Evolutionary conservation across 1,284 basidiomycete genomes (phyloP), one percentile per base, ranked within the genome.

Genomic region (Anthracocystis panici-leucophaei): DNA sequence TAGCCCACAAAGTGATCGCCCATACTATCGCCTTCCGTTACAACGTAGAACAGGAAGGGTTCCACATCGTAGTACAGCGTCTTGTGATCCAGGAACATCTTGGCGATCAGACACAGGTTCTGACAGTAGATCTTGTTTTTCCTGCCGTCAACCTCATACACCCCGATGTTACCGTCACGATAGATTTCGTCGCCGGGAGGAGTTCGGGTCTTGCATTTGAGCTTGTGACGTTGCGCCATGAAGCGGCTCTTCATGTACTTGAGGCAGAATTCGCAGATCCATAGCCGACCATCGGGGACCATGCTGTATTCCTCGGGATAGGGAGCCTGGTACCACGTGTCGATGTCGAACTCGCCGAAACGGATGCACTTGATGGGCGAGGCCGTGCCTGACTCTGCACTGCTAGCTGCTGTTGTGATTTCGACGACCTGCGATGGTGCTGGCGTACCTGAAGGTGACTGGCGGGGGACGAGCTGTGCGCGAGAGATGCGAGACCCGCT

Each of bases 101-200:
- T 99, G 63, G 96, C 96, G 31, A 99, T 89, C 60, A 99, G 88
- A 86, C 97, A 99, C n/a, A 99, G 89, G 84, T 99, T 98, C 86
- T 99, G 97, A 85, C 97, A 99, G 86, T 98, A 99, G 81, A 98
- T 98, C 65, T 98, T 99, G 88, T 97, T 97, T 88, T 95, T 95
- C 76, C 96, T 89, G 48, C 97, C 97, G 85, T 99, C 97, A 27
- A 99, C 95, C 85, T 99, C 97, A 82, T 97, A 99, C 61, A 99
- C 92, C 11, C 94, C 96, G 38, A 98, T 89, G 48, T 86, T 86
- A 33, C 91, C 91, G 84, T 97, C 95, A 45, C 96, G 89, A 85
- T 99, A 99, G 57, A 99, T 98, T 86, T 99, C 97, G 85, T 99
- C 95, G 14, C 97, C 97, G 2, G 97, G 97, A 2, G 97, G 96